Base-by-base conservation (phyloP, 2,329 filamentous ascomycete species). In the Pseudogymnoascus sp. region DNA sequence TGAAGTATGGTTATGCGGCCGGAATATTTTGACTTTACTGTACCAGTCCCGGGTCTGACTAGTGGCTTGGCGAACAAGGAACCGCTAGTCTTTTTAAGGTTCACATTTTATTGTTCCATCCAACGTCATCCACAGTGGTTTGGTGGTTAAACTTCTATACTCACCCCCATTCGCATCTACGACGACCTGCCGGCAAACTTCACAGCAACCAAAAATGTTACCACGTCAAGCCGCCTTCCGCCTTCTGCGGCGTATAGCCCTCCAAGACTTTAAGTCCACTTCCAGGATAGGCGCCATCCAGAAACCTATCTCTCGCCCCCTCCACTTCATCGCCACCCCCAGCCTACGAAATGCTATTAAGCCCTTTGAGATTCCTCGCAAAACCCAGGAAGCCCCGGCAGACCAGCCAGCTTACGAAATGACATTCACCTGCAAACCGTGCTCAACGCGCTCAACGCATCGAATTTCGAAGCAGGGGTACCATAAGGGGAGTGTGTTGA, bases 401-500 rank as follows among this genome's bases (percentile, higher is more conserved):
- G 48, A 61, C 5, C 59, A 69, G 61, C 91, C 91, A 1, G 85
- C 90, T 63, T 99, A 97, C 77, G 83, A 91, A 68, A 81, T 99
- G 66, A 90, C 87, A 59, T 97, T 99, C 74, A 99, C 94, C 68
- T 99, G 94, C 82, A 87, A 89, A 63, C 91, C 90, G 33, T 99
- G 94, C 77, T 79, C 81, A 51, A 78, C 83, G 36, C 88, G 92
- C 63, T 95, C 91, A n/a, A 82, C 86, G 10, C 95, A 99, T 77
- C 83, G 83, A 59, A 81, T 99, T 69, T 91, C 91, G 31, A 97
- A 97, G 75, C 94, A 97, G 72, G 94, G 91, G 33, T 99, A 99
- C 73, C 92, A 97, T 75, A 81, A 87, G 66, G 94, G 94, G 36
- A 93, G 91, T 1, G 88, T 94, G 4, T 80, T 99, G 63, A 92